Evolutionary conservation across 306 rosid genomes (phyloP).

Genomic region (Dalbergia cochinchinensis): DNA sequence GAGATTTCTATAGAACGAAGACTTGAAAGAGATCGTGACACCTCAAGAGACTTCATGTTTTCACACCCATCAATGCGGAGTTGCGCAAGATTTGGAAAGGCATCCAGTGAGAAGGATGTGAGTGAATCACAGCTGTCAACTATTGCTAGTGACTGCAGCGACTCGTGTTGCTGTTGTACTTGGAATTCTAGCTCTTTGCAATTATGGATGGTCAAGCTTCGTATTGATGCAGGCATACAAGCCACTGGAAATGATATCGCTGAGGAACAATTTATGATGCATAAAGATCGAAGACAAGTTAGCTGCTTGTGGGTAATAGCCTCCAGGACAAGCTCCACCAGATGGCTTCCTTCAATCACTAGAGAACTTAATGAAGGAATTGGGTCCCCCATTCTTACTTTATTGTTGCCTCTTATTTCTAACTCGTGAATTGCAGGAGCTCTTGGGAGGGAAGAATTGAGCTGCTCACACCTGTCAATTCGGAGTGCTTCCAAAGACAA

Average conservation of each 20-base stretch:
- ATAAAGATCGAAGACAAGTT: neutral
- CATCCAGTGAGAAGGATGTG: neutral
- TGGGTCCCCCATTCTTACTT: neutral
- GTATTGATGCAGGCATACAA: neutral
- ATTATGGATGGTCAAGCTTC: fast-evolving
- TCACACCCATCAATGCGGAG: neutral
- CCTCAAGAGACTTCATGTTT: neutral
- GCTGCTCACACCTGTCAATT: no score
- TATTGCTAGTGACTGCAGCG: no score
- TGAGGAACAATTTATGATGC: neutral
- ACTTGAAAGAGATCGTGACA: neutral
- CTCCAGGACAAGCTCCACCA: neutral
- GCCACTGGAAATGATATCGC: neutral
- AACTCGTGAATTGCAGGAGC: no score
- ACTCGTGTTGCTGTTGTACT: no score
- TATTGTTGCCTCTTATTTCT: no score
- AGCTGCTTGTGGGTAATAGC: neutral
- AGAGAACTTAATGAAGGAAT: neutral
- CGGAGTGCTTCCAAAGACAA: no score
- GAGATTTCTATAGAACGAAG: neutral
- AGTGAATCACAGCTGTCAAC: no score
- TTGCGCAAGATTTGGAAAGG: neutral
- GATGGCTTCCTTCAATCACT: neutral
- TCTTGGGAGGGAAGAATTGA: no score
- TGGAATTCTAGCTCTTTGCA: neutral